phyloP scores from a whole-genome alignment of 2,329 filamentous ascomycete species.

The Coleophoma crateriformis region DNA sequence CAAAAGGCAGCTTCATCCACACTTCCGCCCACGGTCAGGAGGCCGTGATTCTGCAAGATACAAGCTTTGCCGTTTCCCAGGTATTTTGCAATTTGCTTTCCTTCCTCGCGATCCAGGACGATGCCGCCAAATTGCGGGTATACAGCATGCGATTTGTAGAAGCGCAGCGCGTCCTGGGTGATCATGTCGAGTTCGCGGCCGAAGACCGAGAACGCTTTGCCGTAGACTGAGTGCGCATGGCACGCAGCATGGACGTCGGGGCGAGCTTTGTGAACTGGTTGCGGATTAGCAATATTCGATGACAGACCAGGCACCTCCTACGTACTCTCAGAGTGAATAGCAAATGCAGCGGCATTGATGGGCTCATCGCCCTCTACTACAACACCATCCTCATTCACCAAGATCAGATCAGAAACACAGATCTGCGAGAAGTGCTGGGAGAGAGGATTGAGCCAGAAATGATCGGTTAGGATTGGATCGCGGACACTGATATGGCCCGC shows the following conservation, averaged over 20 bases:
- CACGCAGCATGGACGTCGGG: constrained; percentile 51
- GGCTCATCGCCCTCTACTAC: constrained; percentile 55
- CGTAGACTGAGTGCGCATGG: constrained; percentile 50
- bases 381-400: constrained; percentile 53
- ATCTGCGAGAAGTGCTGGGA: constrained; percentile 53
- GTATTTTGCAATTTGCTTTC: constrained; percentile 36
- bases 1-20: constrained; percentile 47
- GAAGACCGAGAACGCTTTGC: constrained; percentile 54
- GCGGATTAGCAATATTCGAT: no score
- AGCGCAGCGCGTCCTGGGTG: constrained; percentile 50
- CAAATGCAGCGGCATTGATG: constrained; percentile 41
- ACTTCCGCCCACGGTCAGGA: constrained; percentile 37
- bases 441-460: constrained; percentile 11
- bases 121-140: constrained; percentile 42
- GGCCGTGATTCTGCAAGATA: constrained; percentile 46
- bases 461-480: constrained; percentile 8
- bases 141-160: constrained; percentile 35
- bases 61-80: constrained; percentile 43
- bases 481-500: constrained; percentile 34
- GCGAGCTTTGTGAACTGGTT: constrained; percentile 47
- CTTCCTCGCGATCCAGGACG: constrained; percentile 46
- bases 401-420: constrained; percentile 58
- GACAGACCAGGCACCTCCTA: neutral
- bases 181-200: constrained; percentile 51
- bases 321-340: constrained; percentile 36